These are phyloP conservation scores for Calonectria pseudoturangicola DNA, from an alignment of 2,329 filamentous ascomycete species.

Conservation along the genomic window DNA sequence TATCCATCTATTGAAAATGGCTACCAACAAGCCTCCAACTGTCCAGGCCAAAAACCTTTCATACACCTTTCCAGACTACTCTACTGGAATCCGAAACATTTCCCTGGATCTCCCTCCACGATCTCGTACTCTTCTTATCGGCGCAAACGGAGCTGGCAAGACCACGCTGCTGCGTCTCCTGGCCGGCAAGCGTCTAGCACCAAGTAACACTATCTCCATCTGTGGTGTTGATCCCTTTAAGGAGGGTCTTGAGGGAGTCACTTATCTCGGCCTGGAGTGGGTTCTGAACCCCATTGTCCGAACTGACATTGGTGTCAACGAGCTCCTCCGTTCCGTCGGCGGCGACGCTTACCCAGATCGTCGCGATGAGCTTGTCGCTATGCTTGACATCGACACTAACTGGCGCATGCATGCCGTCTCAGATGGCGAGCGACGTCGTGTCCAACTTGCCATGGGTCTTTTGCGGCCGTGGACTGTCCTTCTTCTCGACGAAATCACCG, in stretches of 20 bases:
- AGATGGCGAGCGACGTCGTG: slow-evolving; percentile 92
- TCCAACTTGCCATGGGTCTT: slow-evolving; percentile 97
- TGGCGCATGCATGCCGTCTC: slow-evolving; percentile 98
- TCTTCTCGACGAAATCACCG: slow-evolving; percentile 96
- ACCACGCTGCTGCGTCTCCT: slow-evolving; percentile 96
- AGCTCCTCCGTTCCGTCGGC: slow-evolving; percentile 89
- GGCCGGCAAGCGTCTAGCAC: slow-evolving; percentile 94
- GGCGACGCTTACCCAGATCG: slow-evolving; percentile 88
- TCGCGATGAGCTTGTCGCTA: slow-evolving; percentile 88
- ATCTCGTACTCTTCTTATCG: slow-evolving; percentile 92
- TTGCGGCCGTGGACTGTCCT: slow-evolving; percentile 93
- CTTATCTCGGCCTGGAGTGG: slow-evolving; percentile 98
- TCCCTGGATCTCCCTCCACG: slow-evolving; percentile 85
- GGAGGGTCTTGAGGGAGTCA: slow-evolving; percentile 91
- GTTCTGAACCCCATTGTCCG: slow-evolving; percentile 97
- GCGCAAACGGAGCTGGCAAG: slow-evolving; percentile 97
- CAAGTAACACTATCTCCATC: slow-evolving; percentile 82
- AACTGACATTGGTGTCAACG: slow-evolving; percentile 92
- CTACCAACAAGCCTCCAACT: slow-evolving; percentile 67
- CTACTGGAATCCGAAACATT: slow-evolving; percentile 85
- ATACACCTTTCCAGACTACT: slow-evolving; percentile 92
- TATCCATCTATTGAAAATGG: slow-evolving; percentile 51
- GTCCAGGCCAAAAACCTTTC: slow-evolving; percentile 86
- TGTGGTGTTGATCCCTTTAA: slow-evolving; percentile 94
- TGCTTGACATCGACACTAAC: slow-evolving; percentile 91